Evolutionary conservation across 805 yeast species (phyloP), one percentile per base, ranked within the genome.

Genomic region (Hanseniaspora osmophila): DNA sequence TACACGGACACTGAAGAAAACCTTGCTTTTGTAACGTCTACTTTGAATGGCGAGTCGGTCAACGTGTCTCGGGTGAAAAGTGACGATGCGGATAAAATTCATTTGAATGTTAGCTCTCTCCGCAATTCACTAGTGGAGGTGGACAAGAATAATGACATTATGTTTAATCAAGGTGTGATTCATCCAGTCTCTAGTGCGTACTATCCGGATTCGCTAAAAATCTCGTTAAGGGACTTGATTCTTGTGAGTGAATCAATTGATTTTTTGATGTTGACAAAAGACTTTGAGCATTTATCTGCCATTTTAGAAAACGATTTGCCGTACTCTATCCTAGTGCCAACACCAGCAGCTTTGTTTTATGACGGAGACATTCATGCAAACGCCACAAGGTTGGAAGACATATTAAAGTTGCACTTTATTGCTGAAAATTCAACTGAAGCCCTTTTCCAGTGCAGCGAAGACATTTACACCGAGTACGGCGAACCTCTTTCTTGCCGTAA

Each of bases 111-210:
- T 15, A 39, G 30, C 6, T 17, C 48, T 15, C 29, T 51, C 5
- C 50, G 58, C 7, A 49, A 50, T 33, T 52, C 56, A 11, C 52
- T 51, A 10, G 38, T 61, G 7, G 38, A 49, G 6, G 40, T 65
- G 4, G 37, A 51, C 35, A 49, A 69, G 44, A 70, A 74, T 48
- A 62, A 75, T 1, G 96, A 88, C 57, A 71, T 84, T 6, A 56
- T 88, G 12, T 88, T 84, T 58, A 77, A 75, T 50, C 81, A 83
- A 58, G 97, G 97, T 1, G 95, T 88, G 0, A 75, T 83, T 1
- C 95, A 85, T 57, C 77, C 88, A 1, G 65, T 83, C 11, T 64
- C 70, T 33, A 60, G 69, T 5, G 66, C 84, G 1, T 51, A 74
- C 2, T 62, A 84, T 13, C 95, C 96, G 0, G 58, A 63, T 0